Conservation (phyloP, 352 stramenopile genomes). For the Phytophthora ohioensis region DNA sequence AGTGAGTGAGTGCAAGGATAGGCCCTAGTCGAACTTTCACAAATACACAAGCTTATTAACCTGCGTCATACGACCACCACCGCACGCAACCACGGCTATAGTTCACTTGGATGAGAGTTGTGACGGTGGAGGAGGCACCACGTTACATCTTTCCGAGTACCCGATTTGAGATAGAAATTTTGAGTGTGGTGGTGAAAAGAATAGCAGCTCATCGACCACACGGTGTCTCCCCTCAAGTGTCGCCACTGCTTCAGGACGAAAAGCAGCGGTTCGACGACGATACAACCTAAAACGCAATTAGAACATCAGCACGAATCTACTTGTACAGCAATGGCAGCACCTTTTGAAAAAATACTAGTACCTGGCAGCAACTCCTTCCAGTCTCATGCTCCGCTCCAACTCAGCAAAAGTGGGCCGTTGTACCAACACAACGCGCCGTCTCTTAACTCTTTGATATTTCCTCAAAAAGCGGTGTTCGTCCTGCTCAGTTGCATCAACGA, state of each 20-base stretch:
- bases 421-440: neutral
- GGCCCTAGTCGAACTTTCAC: constrained; percentile 7
- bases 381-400: constrained; percentile 17
- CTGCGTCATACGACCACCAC: neutral
- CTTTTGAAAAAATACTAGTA: constrained; percentile 2
- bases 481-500: constrained; percentile 19
- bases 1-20: constrained; percentile 14
- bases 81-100: neutral
- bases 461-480: constrained; percentile 9
- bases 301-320: neutral
- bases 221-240: constrained; percentile 28
- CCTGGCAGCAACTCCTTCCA: constrained; percentile 44
- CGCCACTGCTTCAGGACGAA: constrained; percentile 7
- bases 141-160: constrained; percentile 38
- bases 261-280: constrained; percentile 13
- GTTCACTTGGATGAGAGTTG: neutral
- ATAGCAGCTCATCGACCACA: constrained; percentile 43
- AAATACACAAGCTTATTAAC: constrained; percentile 14
- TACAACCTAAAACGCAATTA: constrained; percentile 24
- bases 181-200: constrained; percentile 40
- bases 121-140: constrained; percentile 35
- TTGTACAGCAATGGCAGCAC: neutral
- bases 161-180: constrained; percentile 41
- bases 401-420: neutral
- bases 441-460: constrained; percentile 11